Evolutionary conservation across 371 early-diverging fungal species (phyloP).

Genomic region (Mortierella sp.): DNA sequence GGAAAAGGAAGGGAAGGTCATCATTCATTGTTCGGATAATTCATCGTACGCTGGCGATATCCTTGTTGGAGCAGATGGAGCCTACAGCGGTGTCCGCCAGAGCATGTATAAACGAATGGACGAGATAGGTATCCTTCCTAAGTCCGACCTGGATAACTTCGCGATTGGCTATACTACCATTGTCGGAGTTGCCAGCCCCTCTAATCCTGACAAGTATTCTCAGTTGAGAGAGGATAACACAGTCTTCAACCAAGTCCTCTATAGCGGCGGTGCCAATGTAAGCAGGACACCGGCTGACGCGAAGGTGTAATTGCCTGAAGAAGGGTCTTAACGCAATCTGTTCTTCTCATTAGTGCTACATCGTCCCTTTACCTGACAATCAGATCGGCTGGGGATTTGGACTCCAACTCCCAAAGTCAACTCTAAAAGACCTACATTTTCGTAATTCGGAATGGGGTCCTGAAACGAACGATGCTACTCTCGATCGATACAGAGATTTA

Average conservation of each 20-base stretch:
- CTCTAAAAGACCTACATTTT: neutral
- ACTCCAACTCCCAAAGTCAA: neutral
- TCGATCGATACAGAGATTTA: neutral
- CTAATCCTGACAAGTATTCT: constrained; percentile 15
- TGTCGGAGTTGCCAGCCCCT: constrained; percentile 16
- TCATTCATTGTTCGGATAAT: constrained; percentile 20
- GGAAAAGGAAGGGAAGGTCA: constrained; percentile 11
- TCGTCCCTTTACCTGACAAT: neutral
- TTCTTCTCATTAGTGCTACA: neutral
- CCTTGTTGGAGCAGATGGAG: constrained; percentile 20
- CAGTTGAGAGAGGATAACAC: neutral
- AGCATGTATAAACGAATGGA: constrained; percentile 17
- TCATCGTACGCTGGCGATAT: constrained; percentile 17
- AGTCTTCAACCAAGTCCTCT: neutral
- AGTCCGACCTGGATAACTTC: constrained; percentile 7
- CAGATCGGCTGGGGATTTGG: neutral
- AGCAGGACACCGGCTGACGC: neutral
- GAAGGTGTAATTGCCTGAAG: too few species aligned
- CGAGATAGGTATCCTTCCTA: constrained; percentile 9
- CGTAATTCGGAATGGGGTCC: neutral
- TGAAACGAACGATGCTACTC: constrained; percentile 1
- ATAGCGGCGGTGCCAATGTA: neutral
- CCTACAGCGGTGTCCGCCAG: constrained; percentile 20
- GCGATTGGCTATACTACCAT: constrained; percentile 11
- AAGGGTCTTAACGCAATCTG: neutral